phyloP scores from a whole-genome alignment of 2,329 filamentous ascomycete species.

The Colletotrichum neosansevieriae region DNA sequence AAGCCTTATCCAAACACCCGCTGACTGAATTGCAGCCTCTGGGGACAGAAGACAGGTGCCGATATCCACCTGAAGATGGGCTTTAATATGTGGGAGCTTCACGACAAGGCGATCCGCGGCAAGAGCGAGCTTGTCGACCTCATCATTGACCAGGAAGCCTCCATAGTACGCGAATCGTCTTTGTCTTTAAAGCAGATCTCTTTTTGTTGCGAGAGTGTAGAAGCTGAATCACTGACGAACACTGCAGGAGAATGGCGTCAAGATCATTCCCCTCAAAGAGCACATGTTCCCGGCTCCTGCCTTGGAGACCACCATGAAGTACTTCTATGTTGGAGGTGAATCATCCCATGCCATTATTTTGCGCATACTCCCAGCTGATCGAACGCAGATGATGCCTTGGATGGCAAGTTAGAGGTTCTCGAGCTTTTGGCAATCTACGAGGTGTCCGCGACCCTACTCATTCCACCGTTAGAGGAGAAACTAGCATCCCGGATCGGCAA shows the following conservation, averaged over 20 bases:
- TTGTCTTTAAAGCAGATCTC: neutral
- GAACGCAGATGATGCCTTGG: neutral
- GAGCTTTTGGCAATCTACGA: constrained; percentile 22
- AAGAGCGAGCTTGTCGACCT: constrained; percentile 7
- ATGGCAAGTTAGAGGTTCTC: neutral
- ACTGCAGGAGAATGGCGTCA: neutral
- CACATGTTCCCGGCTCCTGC: neutral
- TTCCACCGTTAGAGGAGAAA: neutral
- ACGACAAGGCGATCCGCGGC: constrained; percentile 18
- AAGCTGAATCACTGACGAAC: neutral
- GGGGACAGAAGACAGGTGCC: constrained; percentile 1
- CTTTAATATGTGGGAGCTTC: constrained; percentile 3
- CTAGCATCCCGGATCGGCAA: neutral
- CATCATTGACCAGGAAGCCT: neutral
- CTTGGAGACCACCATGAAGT: constrained; percentile 11
- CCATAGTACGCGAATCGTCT: too few species aligned
- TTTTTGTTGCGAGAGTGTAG: too few species aligned
- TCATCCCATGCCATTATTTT: too few species aligned
- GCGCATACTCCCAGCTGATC: neutral
- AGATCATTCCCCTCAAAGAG: constrained; percentile 18
- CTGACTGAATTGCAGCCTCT: constrained; percentile 5
- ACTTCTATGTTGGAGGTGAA: constrained; percentile 19
- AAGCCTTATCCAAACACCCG: too few species aligned
- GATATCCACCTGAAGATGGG: constrained; percentile 16
- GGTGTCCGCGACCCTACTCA: neutral